Evolutionary conservation across 2,329 filamentous ascomycete genomes (phyloP).

Genomic region (Fusarium transvaalense): DNA sequence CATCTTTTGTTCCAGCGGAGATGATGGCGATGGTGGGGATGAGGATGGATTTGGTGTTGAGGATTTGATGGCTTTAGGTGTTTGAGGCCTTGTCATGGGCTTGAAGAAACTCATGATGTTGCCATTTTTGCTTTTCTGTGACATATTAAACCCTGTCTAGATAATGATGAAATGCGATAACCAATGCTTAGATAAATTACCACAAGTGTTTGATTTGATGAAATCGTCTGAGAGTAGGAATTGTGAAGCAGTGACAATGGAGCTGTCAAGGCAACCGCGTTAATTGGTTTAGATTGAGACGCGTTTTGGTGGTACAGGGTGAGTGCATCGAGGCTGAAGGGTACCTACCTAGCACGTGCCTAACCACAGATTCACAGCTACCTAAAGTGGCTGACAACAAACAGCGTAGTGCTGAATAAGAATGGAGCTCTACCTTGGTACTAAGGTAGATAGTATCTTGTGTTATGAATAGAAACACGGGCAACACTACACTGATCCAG

Average conservation of each 20-base stretch:
- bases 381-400: slow-evolving; percentile 11
- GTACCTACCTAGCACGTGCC: not conserved
- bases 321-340: not conserved
- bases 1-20: slow-evolving; percentile 43
- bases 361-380: too few species aligned
- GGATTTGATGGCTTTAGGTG: slow-evolving; percentile 17
- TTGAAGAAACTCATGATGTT: slow-evolving; percentile 58
- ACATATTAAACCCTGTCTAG: slow-evolving; percentile 31
- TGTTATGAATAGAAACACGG: not conserved
- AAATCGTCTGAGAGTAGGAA: slow-evolving; percentile 8
- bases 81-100: slow-evolving; percentile 42
- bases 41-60: slow-evolving; percentile 29
- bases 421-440: too few species aligned
- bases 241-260: slow-evolving; percentile 15
- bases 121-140: slow-evolving; percentile 48
- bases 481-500: not conserved
- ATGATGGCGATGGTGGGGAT: slow-evolving; percentile 44
- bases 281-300: slow-evolving; percentile 27
- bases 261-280: slow-evolving; percentile 24
- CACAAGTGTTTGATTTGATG: slow-evolving; percentile 2
- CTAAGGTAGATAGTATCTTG: too few species aligned
- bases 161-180: too few species aligned
- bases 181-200: not conserved
- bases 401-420: not conserved
- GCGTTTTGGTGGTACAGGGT: slow-evolving; percentile 20